A percentile compares a stretch with the other conserved stretches of the same genome.
Conservation (phyloP, 371 early-diverging fungal species). For the Sporodiniella umbellata region DNA sequence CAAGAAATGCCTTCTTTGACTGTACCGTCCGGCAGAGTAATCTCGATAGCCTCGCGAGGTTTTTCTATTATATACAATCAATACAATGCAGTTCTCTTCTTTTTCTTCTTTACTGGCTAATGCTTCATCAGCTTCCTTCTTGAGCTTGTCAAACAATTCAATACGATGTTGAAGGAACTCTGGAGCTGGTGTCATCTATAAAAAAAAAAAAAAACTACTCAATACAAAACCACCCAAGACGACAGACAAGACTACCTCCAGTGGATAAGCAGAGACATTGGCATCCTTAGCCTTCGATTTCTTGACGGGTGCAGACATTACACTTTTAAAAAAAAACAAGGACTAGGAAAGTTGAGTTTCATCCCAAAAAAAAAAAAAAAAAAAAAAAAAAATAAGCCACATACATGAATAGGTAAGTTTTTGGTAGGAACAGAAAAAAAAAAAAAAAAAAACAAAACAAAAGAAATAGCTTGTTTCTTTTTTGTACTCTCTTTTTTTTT, state of each 20-base stretch:
- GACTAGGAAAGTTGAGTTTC: background rate
- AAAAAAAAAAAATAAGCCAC: background rate
- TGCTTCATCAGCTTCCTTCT: slow-evolving; percentile 73
- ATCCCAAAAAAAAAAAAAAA: slow-evolving; percentile 1
- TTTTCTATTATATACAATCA: slow-evolving; percentile 50
- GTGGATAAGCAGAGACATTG: slow-evolving; percentile 45
- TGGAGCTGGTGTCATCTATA: slow-evolving; percentile 65
- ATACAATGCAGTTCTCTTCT: background rate
- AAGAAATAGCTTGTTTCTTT: no score
- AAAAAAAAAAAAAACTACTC: no score
- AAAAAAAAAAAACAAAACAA: no score
- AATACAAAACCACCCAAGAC: no score
- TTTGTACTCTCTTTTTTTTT: no score
- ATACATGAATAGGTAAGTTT: no score
- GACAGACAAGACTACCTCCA: slow-evolving; percentile 57
- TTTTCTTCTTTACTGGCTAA: slow-evolving; percentile 61
- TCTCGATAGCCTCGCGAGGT: slow-evolving; percentile 82
- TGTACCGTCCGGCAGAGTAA: slow-evolving; percentile 91
- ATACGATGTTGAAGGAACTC: slow-evolving; percentile 88
- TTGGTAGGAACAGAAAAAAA: no score
- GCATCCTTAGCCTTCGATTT: slow-evolving; percentile 55
- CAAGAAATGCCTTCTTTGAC: slow-evolving; percentile 85
- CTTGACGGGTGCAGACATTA: slow-evolving; percentile 64
- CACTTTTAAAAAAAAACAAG: slow-evolving; percentile 1
- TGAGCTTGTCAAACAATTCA: slow-evolving; percentile 87